phyloP scores from a whole-genome alignment of 345 rosid genomes.

The Pseudoturritis turrita region DNA sequence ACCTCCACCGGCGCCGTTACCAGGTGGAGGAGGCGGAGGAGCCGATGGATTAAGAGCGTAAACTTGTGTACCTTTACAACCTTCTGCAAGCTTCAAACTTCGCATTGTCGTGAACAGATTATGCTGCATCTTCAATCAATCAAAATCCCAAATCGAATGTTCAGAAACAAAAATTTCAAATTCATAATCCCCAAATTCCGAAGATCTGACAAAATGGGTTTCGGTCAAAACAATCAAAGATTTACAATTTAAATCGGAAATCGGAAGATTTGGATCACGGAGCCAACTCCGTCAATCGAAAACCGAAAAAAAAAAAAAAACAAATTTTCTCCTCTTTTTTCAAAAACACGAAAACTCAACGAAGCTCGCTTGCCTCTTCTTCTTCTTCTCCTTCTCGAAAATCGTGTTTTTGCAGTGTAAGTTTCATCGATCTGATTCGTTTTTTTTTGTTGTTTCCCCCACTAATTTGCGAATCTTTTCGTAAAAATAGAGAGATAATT shows the following conservation, averaged over 20 bases:
- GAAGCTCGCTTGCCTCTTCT: slow-evolving; percentile 9
- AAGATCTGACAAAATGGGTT: slow-evolving; percentile 20
- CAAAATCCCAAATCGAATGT: background rate
- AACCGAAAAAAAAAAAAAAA: background rate
- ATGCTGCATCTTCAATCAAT: slow-evolving; percentile 60
- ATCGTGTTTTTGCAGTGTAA: slow-evolving; percentile 29
- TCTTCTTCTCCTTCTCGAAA: slow-evolving; percentile 4
- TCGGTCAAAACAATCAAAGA: background rate
- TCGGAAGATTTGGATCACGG: slow-evolving; percentile 10
- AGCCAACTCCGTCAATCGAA: slow-evolving; percentile 2
- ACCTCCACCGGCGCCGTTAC: slow-evolving; percentile 29
- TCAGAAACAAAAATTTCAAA: background rate
- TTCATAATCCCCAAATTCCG: background rate
- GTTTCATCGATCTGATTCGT: slow-evolving; percentile 21
- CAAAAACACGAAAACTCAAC: no score
- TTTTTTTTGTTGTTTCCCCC: background rate
- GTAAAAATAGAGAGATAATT: slow-evolving; percentile 21
- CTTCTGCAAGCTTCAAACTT: slow-evolving; percentile 72
- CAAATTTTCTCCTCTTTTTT: background rate
- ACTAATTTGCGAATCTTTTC: slow-evolving; percentile 21
- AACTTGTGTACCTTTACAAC: slow-evolving; percentile 74
- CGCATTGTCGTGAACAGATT: slow-evolving; percentile 84
- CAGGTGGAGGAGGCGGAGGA: slow-evolving; percentile 20
- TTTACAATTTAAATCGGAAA: background rate
- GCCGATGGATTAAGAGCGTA: slow-evolving; percentile 54